A percentile compares a stretch with the other conserved stretches of the same genome.
These are phyloP conservation scores for Pythium brassicae DNA, from an alignment of 352 stramenopile species.

Conservation along the genomic window DNA sequence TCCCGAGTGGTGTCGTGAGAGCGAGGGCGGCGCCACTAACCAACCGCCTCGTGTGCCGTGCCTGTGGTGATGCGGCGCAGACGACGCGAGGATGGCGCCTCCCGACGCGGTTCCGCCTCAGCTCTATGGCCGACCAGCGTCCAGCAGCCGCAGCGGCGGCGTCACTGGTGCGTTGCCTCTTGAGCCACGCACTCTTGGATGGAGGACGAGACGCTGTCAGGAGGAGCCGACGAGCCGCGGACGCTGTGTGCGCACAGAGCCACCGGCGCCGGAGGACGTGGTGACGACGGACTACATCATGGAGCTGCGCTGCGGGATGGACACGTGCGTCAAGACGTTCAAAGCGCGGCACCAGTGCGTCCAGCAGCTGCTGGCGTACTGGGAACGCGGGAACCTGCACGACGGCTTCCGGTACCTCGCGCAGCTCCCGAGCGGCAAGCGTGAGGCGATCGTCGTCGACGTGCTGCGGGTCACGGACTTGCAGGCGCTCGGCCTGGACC, in stretches of 20 bases:
- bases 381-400: conserved; percentile 66
- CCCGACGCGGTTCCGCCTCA: conserved; percentile 1
- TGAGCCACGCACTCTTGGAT: not conserved
- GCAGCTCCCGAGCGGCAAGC: conserved; percentile 61
- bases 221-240: too few relatives aligned
- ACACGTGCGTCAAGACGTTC: conserved; percentile 76
- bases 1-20: not conserved
- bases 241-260: not conserved
- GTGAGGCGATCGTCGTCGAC: conserved; percentile 70
- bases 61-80: not conserved
- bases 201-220: not conserved
- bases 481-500: conserved; percentile 52
- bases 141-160: conserved; percentile 1
- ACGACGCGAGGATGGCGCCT: conserved; percentile 3
- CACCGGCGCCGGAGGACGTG: conserved; percentile 6
- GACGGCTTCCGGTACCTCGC: conserved; percentile 64
- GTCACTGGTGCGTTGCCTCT: not conserved
- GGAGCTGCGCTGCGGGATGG: conserved; percentile 82
- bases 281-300: conserved; percentile 71
- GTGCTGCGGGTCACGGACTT: conserved; percentile 64
- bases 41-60: not conserved
- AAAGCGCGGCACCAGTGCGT: conserved; percentile 61
- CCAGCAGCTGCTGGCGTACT: conserved; percentile 62
- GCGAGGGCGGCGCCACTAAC: not conserved
- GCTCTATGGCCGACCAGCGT: not conserved